These are phyloP conservation scores for Abrus pulchellus DNA, from an alignment of 306 rosid species.

Conservation along the genomic window DNA sequence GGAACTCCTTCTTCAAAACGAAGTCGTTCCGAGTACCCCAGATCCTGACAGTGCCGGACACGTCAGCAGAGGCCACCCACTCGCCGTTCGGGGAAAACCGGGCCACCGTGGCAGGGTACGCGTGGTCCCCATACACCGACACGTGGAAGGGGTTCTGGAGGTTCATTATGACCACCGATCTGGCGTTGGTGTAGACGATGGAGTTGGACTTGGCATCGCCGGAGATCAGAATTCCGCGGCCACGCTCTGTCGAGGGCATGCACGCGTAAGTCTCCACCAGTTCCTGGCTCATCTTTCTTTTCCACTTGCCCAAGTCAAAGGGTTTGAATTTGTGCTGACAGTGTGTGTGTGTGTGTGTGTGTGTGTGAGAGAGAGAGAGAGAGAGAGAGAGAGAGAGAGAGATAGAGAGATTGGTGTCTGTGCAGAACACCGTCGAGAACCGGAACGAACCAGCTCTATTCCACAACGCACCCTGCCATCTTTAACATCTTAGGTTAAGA, in stretches of 20 bases:
- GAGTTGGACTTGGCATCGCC: slow-evolving; percentile 79
- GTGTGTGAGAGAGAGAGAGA: no score
- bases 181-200: slow-evolving; percentile 79
- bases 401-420: no score
- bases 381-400: no score
- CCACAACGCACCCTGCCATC: no score
- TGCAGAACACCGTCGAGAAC: no score
- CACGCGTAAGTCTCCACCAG: slow-evolving; percentile 84
- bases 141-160: slow-evolving; percentile 85
- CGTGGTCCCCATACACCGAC: slow-evolving; percentile 88
- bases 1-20: slow-evolving; percentile 92
- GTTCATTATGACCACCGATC: slow-evolving; percentile 81
- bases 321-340: no score
- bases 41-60: slow-evolving; percentile 85
- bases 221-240: slow-evolving; percentile 93
- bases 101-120: slow-evolving; percentile 86
- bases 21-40: slow-evolving; percentile 89
- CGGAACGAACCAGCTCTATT: no score
- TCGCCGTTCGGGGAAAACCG: slow-evolving; percentile 92
- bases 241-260: slow-evolving; percentile 87
- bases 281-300: slow-evolving; percentile 53
- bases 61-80: slow-evolving; percentile 96
- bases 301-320: no score
- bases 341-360: no score
- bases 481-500: no score